Base-by-base conservation (phyloP, 768 basidiomycete genomes). In the Scleroderma bovista region DNA sequence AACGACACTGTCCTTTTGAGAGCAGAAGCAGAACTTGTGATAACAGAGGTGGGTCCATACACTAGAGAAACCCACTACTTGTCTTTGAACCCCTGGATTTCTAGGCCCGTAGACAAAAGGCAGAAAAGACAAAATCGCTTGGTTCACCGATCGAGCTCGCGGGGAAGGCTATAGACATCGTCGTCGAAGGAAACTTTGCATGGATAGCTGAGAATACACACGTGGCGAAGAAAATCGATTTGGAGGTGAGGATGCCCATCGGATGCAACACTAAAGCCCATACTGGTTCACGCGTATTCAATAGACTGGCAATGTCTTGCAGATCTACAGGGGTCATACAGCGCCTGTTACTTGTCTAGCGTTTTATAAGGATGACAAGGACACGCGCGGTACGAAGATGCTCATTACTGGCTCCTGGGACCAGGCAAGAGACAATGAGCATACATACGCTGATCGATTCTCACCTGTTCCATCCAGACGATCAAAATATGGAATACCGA, bases 371-470 rank as follows among this genome's bases (percentile, higher is more conserved):
- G 71, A 66, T 48, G 56, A 48, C 15, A 52, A 57, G 22, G 70
- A 72, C 11, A 69, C 72, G 33, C 70, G 65, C 13, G 69, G 75
- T 50, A 68, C 63, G 12, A 72, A 75, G 53, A 64, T 87, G 8
- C 69, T 99, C 33, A 77, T 98, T 54, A 92, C 89, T 39, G 93
- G 89, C 19, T 93, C 93, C 41, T 99, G 96, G 96, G 96, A 99
- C 65, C 84, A 81, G 69, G 89, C 81, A 54, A 54, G 65, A 50
- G 20, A 55, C 55, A 40, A 45, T 47, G 2, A 37, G 20, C 36
- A 6, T 26, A 6, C 20, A 17, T 24, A 31, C 36, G 13, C 38
- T 31, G 33, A 13, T 40, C 42, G 42, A 6, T 32, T 52, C 50
- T 55, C 57, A 51, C 57, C 52, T 49, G 8, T 50, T 40, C 19